Evolutionary conservation across 2,329 filamentous ascomycete species (phyloP), one percentile per base, ranked within the genome.

Genomic region (Aureobasidium sp.): DNA sequence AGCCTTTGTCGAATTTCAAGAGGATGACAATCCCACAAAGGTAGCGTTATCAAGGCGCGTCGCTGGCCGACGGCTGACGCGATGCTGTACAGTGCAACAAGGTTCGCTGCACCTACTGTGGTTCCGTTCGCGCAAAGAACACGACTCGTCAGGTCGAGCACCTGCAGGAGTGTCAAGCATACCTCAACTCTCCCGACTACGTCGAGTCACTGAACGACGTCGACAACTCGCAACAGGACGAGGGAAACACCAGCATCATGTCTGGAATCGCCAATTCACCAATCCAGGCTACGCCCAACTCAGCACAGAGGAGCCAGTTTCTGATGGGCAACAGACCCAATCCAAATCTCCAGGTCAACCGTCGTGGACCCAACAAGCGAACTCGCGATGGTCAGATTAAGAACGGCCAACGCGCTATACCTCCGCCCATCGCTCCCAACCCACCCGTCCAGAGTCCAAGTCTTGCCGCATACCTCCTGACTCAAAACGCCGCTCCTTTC

Each of bases 391-490:
- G 72, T 60, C 68, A 72, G 46, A 67, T 50, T 27, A 61, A 58
- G 37, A 19, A 23, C 21, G 33, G 35, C 43, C 33, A 31, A 66
- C 50, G 61, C 46, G 35, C 31, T 50, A 29, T 61, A 27, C 65
- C 62, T 60, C 33, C 65, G 65, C 64, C 59, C 53, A 37, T 58
- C 31, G 63, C 62, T 23, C 64, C 60, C 33, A 53, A 38, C 27
- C 63, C 54, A 31, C 64, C 64, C 37, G 29, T 65, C 61, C 66
- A 68, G 31, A 67, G 71, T 13, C 76, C 77, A 7, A 78, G 81
- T 4, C 74, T 88, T 49, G 87, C 84, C 1, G 71, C 74, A 57
- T 76, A 84, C 67, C 81, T 88, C 45, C 77, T 84, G 63, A 69
- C 74, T 46, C 76, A 75, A 57, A 77, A 78, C 67, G 69, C 74